These are phyloP conservation scores for Exophiala sp. DNA, from an alignment of 2,329 filamentous ascomycete genomes.

Conservation along the genomic window DNA sequence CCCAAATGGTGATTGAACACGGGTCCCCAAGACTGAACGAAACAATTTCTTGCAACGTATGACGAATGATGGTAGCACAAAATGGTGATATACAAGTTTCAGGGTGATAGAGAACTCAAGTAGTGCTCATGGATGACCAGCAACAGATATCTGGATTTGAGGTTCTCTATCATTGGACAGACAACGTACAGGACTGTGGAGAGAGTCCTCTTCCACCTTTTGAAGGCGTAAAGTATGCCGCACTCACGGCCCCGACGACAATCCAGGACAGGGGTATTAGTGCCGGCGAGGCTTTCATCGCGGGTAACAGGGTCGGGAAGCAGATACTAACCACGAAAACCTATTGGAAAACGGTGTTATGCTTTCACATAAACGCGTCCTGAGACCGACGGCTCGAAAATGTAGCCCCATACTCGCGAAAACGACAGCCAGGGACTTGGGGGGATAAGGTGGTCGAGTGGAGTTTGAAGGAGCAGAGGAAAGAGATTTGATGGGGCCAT, in stretches of 20 bases:
- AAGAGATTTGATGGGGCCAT: conserved; percentile 25
- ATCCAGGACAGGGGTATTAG: conserved; percentile 14
- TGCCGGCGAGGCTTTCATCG: conserved; percentile 21
- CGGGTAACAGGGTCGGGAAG: conserved; percentile 13
- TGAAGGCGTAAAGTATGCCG: conserved; percentile 7
- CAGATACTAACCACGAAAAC: conserved; percentile 7
- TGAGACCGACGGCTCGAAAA: conserved; percentile 19
- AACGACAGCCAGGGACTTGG: conserved; percentile 14
- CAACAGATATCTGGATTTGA: conserved; percentile 15
- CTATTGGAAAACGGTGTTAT: conserved; percentile 7
- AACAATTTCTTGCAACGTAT: not conserved
- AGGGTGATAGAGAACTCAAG: conserved; percentile 1
- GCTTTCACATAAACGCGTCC: conserved; percentile 20
- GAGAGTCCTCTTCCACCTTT: conserved; percentile 10
- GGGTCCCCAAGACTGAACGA: not conserved
- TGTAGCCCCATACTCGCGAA: conserved; percentile 16
- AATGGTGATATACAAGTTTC: conserved; percentile 8
- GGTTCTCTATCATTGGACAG: conserved; percentile 10
- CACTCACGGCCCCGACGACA: conserved; percentile 1
- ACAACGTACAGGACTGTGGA: conserved; percentile 12
- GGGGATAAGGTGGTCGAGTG: conserved; percentile 13
- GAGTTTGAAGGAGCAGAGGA: conserved; percentile 24
- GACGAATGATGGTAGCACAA: not conserved
- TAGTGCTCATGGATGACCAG: not conserved
- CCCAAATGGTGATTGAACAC: no score